A percentile compares a stretch with the other conserved stretches of the same genome.
phyloP scores from a whole-genome alignment of 768 basidiomycete species.

The Trametes cinnabarina region DNA sequence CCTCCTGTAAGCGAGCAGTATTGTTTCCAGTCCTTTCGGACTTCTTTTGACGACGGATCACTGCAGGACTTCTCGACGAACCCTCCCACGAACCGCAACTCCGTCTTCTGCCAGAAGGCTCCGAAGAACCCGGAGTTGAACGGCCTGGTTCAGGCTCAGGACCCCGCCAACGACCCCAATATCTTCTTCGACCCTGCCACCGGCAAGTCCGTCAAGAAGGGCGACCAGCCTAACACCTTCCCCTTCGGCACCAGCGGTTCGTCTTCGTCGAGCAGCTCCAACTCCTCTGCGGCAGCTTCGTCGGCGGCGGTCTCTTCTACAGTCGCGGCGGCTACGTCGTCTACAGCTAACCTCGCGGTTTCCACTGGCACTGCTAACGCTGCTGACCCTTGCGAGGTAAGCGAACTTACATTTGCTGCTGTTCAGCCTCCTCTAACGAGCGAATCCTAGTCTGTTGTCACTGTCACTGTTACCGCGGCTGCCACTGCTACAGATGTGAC shows the following conservation, averaged over 20 bases:
- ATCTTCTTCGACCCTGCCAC: slow-evolving; percentile 34
- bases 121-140: slow-evolving; percentile 36
- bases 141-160: slow-evolving; percentile 38
- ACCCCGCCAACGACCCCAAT: slow-evolving; percentile 32
- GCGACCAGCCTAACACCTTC: slow-evolving; percentile 40
- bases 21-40: not conserved
- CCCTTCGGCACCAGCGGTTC: slow-evolving; percentile 26
- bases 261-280: not conserved
- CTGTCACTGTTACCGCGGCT: slow-evolving; percentile 20
- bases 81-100: slow-evolving; percentile 49
- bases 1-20: slow-evolving; percentile 46
- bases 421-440: no score
- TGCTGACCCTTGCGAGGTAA: slow-evolving; percentile 15
- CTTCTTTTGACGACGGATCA: not conserved
- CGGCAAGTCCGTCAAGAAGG: slow-evolving; percentile 41
- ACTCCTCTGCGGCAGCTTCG: not conserved
- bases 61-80: slow-evolving; percentile 51
- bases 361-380: slow-evolving; percentile 10
- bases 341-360: slow-evolving; percentile 9
- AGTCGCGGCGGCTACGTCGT: slow-evolving; percentile 3
- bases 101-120: slow-evolving; percentile 44
- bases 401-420: no score
- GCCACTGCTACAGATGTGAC: slow-evolving; percentile 16
- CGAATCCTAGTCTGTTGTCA: not conserved
- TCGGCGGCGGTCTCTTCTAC: slow-evolving; percentile 2